Evolutionary conservation across 2,329 filamentous ascomycete genomes (phyloP).

Genomic region (Talaromyces sp.): DNA sequence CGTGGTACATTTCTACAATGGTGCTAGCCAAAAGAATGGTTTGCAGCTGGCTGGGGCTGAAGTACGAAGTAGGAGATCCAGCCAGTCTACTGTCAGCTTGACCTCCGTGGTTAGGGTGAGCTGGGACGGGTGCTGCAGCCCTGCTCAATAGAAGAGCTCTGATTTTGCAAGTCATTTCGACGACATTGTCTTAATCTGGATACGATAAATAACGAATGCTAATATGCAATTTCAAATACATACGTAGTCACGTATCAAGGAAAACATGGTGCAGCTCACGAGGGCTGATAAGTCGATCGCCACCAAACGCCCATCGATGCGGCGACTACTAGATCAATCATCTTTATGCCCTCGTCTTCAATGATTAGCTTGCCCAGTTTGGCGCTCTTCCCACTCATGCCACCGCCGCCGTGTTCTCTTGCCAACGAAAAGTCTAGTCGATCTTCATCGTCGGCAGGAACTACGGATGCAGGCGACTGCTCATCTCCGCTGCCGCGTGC

Average conservation of each 20-base stretch:
- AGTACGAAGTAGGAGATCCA: neutral
- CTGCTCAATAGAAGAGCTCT: neutral
- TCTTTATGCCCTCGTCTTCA: slow-evolving; percentile 84
- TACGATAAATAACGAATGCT: neutral
- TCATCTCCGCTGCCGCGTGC: slow-evolving; percentile 21
- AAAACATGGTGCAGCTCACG: neutral
- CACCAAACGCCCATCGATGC: slow-evolving; percentile 94
- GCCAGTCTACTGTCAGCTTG: neutral
- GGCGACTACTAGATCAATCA: slow-evolving; percentile 89
- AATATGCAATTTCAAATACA: neutral
- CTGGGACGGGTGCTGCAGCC: neutral
- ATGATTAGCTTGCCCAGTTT: slow-evolving; percentile 94
- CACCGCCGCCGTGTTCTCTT: slow-evolving; percentile 79
- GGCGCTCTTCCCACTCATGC: slow-evolving; percentile 76
- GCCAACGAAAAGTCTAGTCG: slow-evolving; percentile 72
- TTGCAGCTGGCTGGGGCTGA: neutral
- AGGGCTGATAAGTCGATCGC: slow-evolving; percentile 45
- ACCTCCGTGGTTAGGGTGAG: neutral
- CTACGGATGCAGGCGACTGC: neutral
- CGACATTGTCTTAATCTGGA: neutral
- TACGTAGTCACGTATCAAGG: neutral
- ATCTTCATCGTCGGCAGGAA: slow-evolving; percentile 34
- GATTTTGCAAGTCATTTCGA: neutral
- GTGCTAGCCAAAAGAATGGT: neutral
- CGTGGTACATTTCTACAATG: neutral